Conservation (phyloP, 495 filamentous ascomycete genomes). For the Xylaria longipes region DNA sequence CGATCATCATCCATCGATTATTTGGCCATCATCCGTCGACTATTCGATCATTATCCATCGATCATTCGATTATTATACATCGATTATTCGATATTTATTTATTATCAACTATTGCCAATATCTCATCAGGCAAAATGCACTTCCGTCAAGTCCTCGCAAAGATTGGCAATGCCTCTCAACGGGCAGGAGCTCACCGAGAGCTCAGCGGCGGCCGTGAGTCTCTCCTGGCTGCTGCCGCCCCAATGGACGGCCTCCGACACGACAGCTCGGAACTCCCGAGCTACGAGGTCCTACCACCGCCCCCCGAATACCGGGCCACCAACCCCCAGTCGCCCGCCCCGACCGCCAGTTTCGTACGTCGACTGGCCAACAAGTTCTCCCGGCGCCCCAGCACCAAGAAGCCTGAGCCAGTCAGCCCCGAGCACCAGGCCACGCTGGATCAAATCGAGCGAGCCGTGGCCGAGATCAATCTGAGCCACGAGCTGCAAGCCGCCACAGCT, state of each 20-base stretch:
- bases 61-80: too few relatives aligned
- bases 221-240: neutral
- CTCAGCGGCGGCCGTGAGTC: neutral
- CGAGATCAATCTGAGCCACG: neutral
- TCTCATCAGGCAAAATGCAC: neutral
- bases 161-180: neutral
- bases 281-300: neutral
- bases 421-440: neutral
- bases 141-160: neutral
- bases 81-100: too few relatives aligned
- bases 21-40: neutral
- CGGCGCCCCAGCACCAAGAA: neutral
- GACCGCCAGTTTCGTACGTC: neutral
- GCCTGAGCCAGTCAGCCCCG: neutral
- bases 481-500: neutral
- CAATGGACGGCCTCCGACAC: neutral
- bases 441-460: neutral
- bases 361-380: neutral
- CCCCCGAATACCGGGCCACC: neutral
- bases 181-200: neutral
- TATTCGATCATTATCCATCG: too few relatives aligned
- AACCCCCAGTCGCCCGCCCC: neutral
- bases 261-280: neutral
- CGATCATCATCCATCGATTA: neutral
- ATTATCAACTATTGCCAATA: neutral